Evolutionary conservation across 2,329 filamentous ascomycete species (phyloP), one percentile per base, ranked within the genome.

Genomic region (Ilyonectria sp.): DNA sequence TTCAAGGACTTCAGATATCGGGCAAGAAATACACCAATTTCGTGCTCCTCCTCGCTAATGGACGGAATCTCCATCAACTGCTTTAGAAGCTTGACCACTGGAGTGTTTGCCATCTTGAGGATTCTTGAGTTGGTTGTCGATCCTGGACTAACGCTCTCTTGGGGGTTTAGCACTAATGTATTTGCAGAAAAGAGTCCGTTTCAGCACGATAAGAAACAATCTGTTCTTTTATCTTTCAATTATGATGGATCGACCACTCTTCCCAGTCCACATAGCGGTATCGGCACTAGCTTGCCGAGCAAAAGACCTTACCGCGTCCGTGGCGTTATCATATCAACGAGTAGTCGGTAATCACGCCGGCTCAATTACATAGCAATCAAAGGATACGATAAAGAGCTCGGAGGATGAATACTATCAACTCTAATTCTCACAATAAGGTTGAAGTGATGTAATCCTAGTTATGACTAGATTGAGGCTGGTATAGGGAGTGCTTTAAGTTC

Each of bases 1-100:
- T 78, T 77, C 8, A 76, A 79, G 2, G 71, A 55, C 6, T 85
- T 78, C 6, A 96, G 87, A 74, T 92, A 92, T 1, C 85, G 81
- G 26, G 87, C 83, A 2, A 96, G 85, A 81, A 91, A 93, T 55
- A 87, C 76, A 53, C 90, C 92, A 11, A 93, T 89, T 1, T 85
- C 81, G 44, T 87, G 81, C 78, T 96, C 93, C 19, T 69, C 49
- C 10, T 68, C 63, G 26, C 69, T 71, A 31, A 52, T 46, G 19
- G 66, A 73, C 33, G 68, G 60, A 26, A 76, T 71, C 5, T 67
- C 63, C 65, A 68, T 75, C 8, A 68, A 33, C 50, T 62, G 33
- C 35, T 52, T 60, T 56, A 71, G 69, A 15, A 71, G 69, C 3
- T 67, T 57, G n/a, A 71, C 63, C 7, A 71, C 69, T 7, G 69